Evolutionary conservation across 129 eudicot species (phyloP), one percentile per base, ranked within the genome.

Genomic region (Lactuca sativa): DNA sequence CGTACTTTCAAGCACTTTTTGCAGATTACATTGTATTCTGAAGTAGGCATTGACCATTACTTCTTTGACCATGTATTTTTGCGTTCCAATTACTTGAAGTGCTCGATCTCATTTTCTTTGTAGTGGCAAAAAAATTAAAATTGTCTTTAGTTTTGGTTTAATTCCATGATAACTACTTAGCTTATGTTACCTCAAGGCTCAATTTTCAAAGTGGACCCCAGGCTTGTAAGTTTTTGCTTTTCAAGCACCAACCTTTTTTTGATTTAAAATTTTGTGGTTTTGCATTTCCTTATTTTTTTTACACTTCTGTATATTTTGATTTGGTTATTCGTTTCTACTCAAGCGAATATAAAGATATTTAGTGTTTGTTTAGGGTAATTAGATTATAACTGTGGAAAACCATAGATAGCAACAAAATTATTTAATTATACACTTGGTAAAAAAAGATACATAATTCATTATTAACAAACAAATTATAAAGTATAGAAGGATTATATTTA

Each of bases 101-200:
- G 21, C 34, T 64, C 21, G 21, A 49, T 34, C 51, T 17, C 41
- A 4, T 72, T 72, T 72, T 38, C 59, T 49, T 62, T 61, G 17
- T 18, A 72, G 59, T 44, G 57, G 51, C 56, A 60, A 18, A 72
- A 72, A 62, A 49, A 61, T 70, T 62, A 62, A 72, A 37, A 51
- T 10, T 62, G 53, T 57, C 66, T 40, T 51, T 41, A 21, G 66
- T 62, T 47, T 64, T 40, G 75, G 80, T 80, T 41, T 52, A 72
- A 68, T 62, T 73, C 85, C 86, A 81, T 43, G 70, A 70, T 71
- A 67, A 49, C 74, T 40, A 66, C 75, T 77, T 79, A 55, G 65
- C 73, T 62, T 70, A 13, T 21, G 7, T 69, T 59, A 64, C 60
- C 17, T 56, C 34, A 63, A 71, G 30, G 57, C 47, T 70, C 55